These are phyloP conservation scores for Macrolepiota dolichaula DNA, from an alignment of 768 basidiomycete genomes.

Conservation along the genomic window DNA sequence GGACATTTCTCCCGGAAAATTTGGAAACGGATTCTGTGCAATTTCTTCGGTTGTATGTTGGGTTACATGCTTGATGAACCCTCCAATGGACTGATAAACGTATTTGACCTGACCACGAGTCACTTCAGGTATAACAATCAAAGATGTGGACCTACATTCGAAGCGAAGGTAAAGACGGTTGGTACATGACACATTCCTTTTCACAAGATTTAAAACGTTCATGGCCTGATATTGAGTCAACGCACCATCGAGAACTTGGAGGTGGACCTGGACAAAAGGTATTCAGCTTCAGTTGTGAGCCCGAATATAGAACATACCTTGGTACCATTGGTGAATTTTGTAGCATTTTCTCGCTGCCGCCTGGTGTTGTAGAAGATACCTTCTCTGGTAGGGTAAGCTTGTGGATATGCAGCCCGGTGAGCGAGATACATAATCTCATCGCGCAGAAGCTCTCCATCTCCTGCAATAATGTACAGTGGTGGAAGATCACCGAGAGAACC, in stretches of 20 bases:
- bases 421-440: constrained; percentile 80
- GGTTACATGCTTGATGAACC: constrained; percentile 55
- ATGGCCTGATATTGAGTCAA: constrained; percentile 26
- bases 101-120: constrained; percentile 46
- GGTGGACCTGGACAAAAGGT: constrained; percentile 49
- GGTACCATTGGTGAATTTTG: constrained; percentile 49
- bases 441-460: constrained; percentile 70
- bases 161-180: constrained; percentile 67
- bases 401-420: constrained; percentile 76
- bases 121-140: not conserved
- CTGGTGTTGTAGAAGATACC: constrained; percentile 43
- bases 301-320: constrained; percentile 29
- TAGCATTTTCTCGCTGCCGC: constrained; percentile 49
- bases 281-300: not conserved
- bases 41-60: constrained; percentile 32
- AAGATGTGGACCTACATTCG: constrained; percentile 37
- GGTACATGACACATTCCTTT: constrained; percentile 72
- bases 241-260: constrained; percentile 65
- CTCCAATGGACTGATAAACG: constrained; percentile 55
- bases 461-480: constrained; percentile 69
- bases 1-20: constrained; percentile 20
- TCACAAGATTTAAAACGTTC: not conserved
- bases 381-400: constrained; percentile 54
- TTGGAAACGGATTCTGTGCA: constrained; percentile 44
- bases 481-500: constrained; percentile 75